phyloP scores from a whole-genome alignment of 345 rosid species.

The Corchorus capsularis region DNA sequence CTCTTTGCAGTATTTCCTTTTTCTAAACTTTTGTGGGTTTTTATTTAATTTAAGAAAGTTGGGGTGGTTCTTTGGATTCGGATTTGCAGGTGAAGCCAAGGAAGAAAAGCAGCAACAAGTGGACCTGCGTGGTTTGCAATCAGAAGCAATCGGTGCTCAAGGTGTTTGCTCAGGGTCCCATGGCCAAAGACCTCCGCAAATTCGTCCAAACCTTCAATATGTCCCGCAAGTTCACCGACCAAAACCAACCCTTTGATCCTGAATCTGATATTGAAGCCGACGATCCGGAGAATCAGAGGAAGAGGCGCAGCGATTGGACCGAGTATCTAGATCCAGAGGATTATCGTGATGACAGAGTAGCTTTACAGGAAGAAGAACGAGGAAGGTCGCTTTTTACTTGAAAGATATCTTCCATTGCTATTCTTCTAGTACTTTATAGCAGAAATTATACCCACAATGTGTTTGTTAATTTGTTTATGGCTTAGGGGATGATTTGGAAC shows the following conservation, averaged over 20 bases:
- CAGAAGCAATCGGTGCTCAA: slow-evolving; percentile 74
- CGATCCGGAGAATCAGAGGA: slow-evolving; percentile 20
- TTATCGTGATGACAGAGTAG: slow-evolving; percentile 4
- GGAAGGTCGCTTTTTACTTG: neutral
- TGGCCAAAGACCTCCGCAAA: slow-evolving; percentile 76
- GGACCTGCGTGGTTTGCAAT: slow-evolving; percentile 85
- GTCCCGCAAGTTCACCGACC: slow-evolving; percentile 50
- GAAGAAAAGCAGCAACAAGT: slow-evolving; percentile 75
- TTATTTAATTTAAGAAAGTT: neutral
- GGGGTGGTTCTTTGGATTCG: too few species aligned
- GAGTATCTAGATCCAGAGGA: slow-evolving; percentile 50
- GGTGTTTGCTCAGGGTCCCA: slow-evolving; percentile 63
- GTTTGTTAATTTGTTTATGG: neutral
- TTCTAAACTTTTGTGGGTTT: neutral
- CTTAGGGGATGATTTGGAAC: slow-evolving; percentile 37
- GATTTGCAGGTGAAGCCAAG: slow-evolving; percentile 74
- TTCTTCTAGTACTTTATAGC: neutral
- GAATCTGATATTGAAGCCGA: too few species aligned
- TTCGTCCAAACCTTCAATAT: slow-evolving; percentile 81
- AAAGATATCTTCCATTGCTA: neutral
- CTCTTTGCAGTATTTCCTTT: neutral
- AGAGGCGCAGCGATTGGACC: slow-evolving; percentile 61
- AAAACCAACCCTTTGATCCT: slow-evolving; percentile 14
- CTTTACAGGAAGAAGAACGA: slow-evolving; percentile 32
- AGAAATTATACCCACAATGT: neutral